Evolutionary conservation across 1,284 basidiomycete genomes (phyloP).

Genomic region (Caloboletus firmus): DNA sequence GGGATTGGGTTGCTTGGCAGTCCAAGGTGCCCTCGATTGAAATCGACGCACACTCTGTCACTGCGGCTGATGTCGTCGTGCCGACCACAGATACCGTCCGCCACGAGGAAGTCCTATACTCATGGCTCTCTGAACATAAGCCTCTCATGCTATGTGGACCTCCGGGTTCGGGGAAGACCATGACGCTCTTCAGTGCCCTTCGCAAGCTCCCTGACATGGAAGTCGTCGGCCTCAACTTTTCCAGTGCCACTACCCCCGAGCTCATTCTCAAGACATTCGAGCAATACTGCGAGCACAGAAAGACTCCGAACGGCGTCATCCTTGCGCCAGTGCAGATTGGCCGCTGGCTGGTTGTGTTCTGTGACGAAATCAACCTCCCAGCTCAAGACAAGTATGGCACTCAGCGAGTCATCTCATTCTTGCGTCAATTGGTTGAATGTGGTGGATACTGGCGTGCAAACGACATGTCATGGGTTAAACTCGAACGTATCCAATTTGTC

Average conservation of each 20-base stretch:
- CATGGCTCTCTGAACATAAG: conserved; percentile 98
- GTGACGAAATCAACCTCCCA: conserved; percentile 99
- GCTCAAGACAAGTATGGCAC: conserved; percentile 98
- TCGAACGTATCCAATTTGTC: conserved; percentile 99
- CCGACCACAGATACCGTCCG: conserved; percentile 99
- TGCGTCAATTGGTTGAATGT: conserved; percentile 94
- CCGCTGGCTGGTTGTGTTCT: conserved; percentile 98
- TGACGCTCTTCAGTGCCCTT: conserved; percentile 99
- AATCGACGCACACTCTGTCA: conserved; percentile 95
- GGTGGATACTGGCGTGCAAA: conserved; percentile 94
- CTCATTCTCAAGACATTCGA: conserved; percentile 99
- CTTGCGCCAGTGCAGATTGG: conserved; percentile 94
- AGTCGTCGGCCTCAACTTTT: conserved; percentile 98
- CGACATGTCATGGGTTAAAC: conserved; percentile 96
- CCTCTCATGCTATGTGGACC: conserved; percentile 98
- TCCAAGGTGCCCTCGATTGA: conserved; percentile 91
- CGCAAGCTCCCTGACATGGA: conserved; percentile 99
- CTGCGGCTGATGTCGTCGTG: conserved; percentile 94
- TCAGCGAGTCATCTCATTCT: conserved; percentile 97
- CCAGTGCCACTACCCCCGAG: conserved; percentile 97
- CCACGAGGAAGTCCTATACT: conserved; percentile 98
- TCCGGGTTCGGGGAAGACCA: conserved; percentile 99
- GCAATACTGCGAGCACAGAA: conserved; percentile 99
- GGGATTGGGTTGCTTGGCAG: conserved; percentile 94
- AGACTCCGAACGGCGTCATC: conserved; percentile 96